phyloP scores from a whole-genome alignment of 305 asterid genomes.

The Petunia hybrid region DNA sequence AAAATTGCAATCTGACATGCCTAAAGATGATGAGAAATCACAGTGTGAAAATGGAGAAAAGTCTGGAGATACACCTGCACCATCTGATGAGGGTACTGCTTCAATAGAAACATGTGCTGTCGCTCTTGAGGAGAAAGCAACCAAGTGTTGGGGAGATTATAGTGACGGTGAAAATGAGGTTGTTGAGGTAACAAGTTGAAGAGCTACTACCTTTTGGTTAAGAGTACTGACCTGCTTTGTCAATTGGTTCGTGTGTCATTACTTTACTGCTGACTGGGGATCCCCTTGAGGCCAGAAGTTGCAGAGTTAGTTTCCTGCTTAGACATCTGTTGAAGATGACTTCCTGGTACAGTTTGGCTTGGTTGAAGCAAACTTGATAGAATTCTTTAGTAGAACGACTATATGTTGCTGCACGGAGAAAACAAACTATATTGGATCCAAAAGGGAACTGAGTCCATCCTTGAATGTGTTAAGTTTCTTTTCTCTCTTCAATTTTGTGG shows the following conservation, averaged over 20 bases:
- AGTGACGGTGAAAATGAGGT: slow-evolving; percentile 66
- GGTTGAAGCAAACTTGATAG: slow-evolving; percentile 23
- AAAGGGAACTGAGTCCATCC: slow-evolving; percentile 26
- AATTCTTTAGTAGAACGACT: slow-evolving; percentile 19
- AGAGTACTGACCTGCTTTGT: slow-evolving; percentile 5
- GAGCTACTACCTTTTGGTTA: slow-evolving; percentile 4
- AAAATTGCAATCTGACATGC: slow-evolving; percentile 43
- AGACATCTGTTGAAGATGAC: slow-evolving; percentile 13
- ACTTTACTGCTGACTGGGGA: slow-evolving; percentile 18
- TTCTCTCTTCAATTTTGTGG: slow-evolving; percentile 27
- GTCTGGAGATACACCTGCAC: slow-evolving; percentile 37
- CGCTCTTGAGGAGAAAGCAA: slow-evolving; percentile 52
- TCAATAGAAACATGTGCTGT: slow-evolving; percentile 38
- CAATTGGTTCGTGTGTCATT: slow-evolving; percentile 38
- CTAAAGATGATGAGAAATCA: slow-evolving; percentile 47
- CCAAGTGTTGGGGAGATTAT: slow-evolving; percentile 64
- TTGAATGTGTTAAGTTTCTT: slow-evolving; percentile 10
- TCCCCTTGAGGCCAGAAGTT: not conserved
- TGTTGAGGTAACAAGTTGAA: slow-evolving; percentile 49
- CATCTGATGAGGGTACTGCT: slow-evolving; percentile 36
- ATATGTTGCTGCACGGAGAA: slow-evolving; percentile 30
- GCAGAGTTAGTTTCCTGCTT: slow-evolving; percentile 14
- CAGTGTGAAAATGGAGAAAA: slow-evolving; percentile 47
- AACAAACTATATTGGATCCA: not conserved
- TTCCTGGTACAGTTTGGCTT: slow-evolving; percentile 14